Conservation (phyloP, 1,284 basidiomycete genomes). For the Puccinia coronata region DNA sequence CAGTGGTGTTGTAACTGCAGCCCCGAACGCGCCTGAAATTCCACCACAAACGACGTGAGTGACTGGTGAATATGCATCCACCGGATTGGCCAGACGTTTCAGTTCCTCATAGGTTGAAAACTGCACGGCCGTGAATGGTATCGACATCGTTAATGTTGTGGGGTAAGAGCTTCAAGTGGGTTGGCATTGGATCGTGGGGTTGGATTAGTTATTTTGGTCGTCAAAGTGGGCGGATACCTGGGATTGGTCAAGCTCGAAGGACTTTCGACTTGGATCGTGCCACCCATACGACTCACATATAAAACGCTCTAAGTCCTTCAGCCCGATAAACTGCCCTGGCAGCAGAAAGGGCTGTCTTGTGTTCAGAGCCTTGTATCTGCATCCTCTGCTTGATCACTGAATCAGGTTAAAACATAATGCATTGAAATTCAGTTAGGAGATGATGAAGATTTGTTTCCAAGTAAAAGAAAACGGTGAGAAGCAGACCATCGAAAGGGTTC, state of each 20-base stretch:
- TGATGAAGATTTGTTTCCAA: neutral
- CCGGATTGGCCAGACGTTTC: constrained; percentile 83
- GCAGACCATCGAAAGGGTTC: constrained; percentile 98
- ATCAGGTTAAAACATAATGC: neutral
- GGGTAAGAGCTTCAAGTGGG: constrained; percentile 45
- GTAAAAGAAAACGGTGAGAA: constrained; percentile 30
- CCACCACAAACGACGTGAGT: constrained; percentile 91
- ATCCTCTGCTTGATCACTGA: constrained; percentile 98
- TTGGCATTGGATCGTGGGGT: neutral
- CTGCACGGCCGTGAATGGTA: constrained; percentile 97
- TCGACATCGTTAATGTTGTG: constrained; percentile 72
- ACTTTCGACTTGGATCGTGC: neutral
- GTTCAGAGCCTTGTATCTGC: constrained; percentile 91
- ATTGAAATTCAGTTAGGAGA: neutral
- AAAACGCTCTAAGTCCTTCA: constrained; percentile 91
- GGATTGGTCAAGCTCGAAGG: neutral
- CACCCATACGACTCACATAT: constrained; percentile 68
- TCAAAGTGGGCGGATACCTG: neutral
- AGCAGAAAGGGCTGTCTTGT: constrained; percentile 78
- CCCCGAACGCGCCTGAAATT: constrained; percentile 88
- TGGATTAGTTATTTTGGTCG: neutral
- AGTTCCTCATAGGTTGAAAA: constrained; percentile 95
- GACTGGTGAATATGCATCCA: constrained; percentile 79
- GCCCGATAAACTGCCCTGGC: constrained; percentile 77
- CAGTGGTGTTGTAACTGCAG: constrained; percentile 91